These are phyloP conservation scores for Irpex rosettiformis DNA, from an alignment of 1,284 basidiomycete species.

Conservation along the genomic window DNA sequence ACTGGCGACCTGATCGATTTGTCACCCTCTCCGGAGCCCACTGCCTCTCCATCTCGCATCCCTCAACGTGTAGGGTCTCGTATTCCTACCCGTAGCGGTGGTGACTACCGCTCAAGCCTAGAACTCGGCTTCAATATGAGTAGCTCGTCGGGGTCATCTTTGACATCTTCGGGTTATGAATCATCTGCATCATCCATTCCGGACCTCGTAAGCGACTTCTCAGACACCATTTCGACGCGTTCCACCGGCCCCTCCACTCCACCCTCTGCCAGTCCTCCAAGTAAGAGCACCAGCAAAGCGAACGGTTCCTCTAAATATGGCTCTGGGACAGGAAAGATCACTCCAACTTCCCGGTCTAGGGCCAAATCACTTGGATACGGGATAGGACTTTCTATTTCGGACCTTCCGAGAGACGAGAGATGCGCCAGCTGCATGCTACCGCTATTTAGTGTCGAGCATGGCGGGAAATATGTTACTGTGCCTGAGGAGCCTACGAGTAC, in stretches of 20 bases:
- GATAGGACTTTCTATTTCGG: constrained; percentile 22
- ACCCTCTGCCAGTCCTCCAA: constrained; percentile 35
- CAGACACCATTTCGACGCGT: constrained; percentile 44
- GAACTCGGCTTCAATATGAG: constrained; percentile 4
- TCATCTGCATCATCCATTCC: constrained; percentile 46
- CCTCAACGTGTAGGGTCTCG: background rate
- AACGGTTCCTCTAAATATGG: constrained; percentile 1
- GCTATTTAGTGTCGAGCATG: constrained; percentile 52
- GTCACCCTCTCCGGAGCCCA: background rate
- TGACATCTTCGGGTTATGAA: constrained; percentile 18
- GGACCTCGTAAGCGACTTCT: constrained; percentile 58
- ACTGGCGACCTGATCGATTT: constrained; percentile 26
- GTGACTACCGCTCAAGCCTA: constrained; percentile 8
- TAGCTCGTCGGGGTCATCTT: constrained; percentile 7
- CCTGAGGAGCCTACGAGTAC: constrained; percentile 46
- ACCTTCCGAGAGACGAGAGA: constrained; percentile 25
- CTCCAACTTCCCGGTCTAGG: constrained; percentile 23
- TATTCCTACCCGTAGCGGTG: background rate
- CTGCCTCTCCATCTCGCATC: background rate
- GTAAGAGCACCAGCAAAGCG: constrained; percentile 5
- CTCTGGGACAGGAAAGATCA: constrained; percentile 9
- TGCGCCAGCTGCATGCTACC: constrained; percentile 57
- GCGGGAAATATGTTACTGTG: constrained; percentile 64
- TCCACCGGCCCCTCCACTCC: constrained; percentile 59
- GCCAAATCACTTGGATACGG: constrained; percentile 16